Percentiles rank a stretch among this genome's conserved stretches.
Conservation (phyloP, 345 rosid species). For the Brassica nigra region DNA sequence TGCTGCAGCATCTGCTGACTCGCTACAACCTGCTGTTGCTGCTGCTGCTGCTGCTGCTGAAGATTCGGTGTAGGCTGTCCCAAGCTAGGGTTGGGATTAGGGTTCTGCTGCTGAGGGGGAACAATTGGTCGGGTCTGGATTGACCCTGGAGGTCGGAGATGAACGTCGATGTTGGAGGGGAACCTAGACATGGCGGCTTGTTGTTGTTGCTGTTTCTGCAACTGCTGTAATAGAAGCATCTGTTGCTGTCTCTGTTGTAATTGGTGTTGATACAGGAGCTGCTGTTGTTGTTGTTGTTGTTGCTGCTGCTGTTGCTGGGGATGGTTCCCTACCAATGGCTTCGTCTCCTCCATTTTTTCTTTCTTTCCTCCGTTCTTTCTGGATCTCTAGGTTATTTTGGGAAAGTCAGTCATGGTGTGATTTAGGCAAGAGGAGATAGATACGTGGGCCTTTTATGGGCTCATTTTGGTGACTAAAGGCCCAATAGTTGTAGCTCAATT, state of each 20-base stretch:
- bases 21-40: conserved; percentile 23
- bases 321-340: conserved; percentile 29
- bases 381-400: conserved; percentile 18
- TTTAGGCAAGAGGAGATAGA: not conserved
- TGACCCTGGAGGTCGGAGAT: conserved; percentile 71
- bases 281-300: conserved; percentile 10
- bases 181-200: conserved; percentile 93
- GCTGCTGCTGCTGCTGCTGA: conserved; percentile 40
- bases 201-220: conserved; percentile 58
- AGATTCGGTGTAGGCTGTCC: conserved; percentile 36
- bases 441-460: not conserved
- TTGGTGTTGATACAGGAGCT: conserved; percentile 36
- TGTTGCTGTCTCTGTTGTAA: conserved; percentile 48
- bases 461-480: not conserved
- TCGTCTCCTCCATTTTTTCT: conserved; percentile 34
- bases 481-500: not conserved
- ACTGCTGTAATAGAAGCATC: conserved; percentile 44
- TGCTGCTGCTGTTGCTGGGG: conserved; percentile 34
- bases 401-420: conserved; percentile 12
- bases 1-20: conserved; percentile 42
- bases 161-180: conserved; percentile 89
- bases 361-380: not conserved
- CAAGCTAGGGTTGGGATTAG: conserved; percentile 41
- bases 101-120: conserved; percentile 53
- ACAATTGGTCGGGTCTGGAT: conserved; percentile 56